phyloP scores from a whole-genome alignment of 2,329 filamentous ascomycete species.

The Fulvia fulva region DNA sequence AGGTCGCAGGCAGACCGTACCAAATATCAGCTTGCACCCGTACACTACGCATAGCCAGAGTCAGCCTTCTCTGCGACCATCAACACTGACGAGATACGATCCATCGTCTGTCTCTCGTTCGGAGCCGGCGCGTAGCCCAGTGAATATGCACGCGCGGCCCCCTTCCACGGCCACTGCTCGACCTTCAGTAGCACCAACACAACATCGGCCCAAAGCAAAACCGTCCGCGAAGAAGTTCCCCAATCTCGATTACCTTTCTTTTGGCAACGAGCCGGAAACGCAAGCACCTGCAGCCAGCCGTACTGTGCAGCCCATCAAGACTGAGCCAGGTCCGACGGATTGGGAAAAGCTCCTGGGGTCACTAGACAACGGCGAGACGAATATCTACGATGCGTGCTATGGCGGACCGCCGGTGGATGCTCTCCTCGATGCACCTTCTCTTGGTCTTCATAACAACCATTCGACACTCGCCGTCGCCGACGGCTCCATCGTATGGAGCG shows the following conservation, averaged over 20 bases:
- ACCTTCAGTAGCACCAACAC: conserved; percentile 22
- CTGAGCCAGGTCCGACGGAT: conserved; percentile 56
- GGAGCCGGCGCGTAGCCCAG: conserved; percentile 46
- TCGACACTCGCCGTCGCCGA: conserved; percentile 20
- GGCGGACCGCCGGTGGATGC: conserved; percentile 55
- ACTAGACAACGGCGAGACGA: conserved; percentile 73
- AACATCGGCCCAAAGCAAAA: conserved; percentile 16
- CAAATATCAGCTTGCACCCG: conserved; percentile 45
- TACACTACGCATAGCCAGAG: conserved; percentile 45
- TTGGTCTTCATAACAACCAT: conserved; percentile 31
- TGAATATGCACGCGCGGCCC: conserved; percentile 32
- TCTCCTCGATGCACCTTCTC: conserved; percentile 43
- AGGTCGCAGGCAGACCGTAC: conserved; percentile 41
- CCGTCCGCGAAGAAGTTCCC: conserved; percentile 22
- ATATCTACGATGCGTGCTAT: conserved; percentile 81
- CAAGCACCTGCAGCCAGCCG: conserved; percentile 6
- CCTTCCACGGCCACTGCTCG: conserved; percentile 22
- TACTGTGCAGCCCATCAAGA: conserved; percentile 30
- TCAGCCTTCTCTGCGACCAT: conserved; percentile 46
- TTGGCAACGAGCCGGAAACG: conserved; percentile 36
- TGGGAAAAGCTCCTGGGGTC: conserved; percentile 80
- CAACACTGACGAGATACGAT: conserved; percentile 37
- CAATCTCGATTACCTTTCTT: conserved; percentile 49
- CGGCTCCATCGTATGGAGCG: conserved; percentile 19
- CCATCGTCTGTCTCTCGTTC: conserved; percentile 42